Evolutionary conservation across 2,329 filamentous ascomycete species (phyloP), one percentile per base, ranked within the genome.

Genomic region (Pseudogymnoascus sp.): DNA sequence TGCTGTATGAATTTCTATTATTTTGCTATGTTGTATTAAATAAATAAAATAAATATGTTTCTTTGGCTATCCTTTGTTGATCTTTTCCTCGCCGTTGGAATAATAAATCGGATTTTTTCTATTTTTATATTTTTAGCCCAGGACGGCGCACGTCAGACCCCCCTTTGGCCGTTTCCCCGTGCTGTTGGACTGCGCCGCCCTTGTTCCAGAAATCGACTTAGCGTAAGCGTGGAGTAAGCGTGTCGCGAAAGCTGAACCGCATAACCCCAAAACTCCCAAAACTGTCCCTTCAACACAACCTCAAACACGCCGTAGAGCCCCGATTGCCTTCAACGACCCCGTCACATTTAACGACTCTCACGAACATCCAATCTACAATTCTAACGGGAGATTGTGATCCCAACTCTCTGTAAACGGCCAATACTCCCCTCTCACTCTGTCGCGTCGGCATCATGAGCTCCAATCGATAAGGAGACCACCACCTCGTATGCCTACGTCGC

Each of bases 61-160:
- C 21, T 21, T 21, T 21, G 21, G 21, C 21, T 12, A 33, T 9
- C 2, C 9, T 33, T 29, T 33, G 48, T 55, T 55, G 48, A 48
- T 48, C 10, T 44, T 42, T 12, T 48, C 42, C 3, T 13, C 12
- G 21, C 5, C 25, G 21, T 48, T 51, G 25, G 6, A 29, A 17
- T 5, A 51, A 51, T 55, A 55, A 55, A 55, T 21, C 10, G 9
- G 5, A 4, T 61, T 27, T 41, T 62, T 51, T 58, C 36, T 60
- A 58, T 62, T 65, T 55, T 62, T 60, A 17, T 60, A 63, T 42
- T 27, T 33, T 31, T 29, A 51, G 38, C 42, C 58, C 58, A 60
- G 59, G 42, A 39, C 9, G 42, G 60, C 59, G 60, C 29, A 55
- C n/a, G 48, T 55, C 48, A 55, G 48, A 55, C 44, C 44, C 41